Conservation (phyloP, 2,329 filamentous ascomycete species). For the Tolypocladium paradoxum region DNA sequence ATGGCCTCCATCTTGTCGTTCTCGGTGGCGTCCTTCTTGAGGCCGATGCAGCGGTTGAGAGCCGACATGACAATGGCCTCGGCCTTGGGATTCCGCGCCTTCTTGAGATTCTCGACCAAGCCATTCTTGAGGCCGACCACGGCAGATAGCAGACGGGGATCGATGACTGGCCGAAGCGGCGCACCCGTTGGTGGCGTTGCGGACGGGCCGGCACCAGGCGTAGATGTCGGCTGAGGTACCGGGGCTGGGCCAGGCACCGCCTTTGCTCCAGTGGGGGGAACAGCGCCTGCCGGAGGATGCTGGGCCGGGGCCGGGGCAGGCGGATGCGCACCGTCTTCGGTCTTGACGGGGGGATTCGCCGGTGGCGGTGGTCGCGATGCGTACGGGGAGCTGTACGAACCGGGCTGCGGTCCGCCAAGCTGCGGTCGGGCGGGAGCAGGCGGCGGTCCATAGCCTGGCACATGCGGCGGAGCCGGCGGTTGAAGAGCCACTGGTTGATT, state of each 20-base stretch:
- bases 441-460: constrained; percentile 23
- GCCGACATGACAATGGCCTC: constrained; percentile 42
- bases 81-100: constrained; percentile 28
- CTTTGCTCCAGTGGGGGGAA: background rate
- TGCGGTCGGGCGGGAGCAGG: constrained; percentile 24
- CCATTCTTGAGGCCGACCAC: constrained; percentile 36
- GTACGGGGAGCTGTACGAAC: constrained; percentile 26
- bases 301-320: background rate
- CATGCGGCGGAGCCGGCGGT: constrained; percentile 21
- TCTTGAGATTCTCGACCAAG: constrained; percentile 33
- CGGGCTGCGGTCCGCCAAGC: constrained; percentile 18
- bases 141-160: constrained; percentile 30
- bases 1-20: constrained; percentile 36
- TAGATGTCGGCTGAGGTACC: constrained; percentile 4
- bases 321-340: constrained; percentile 13
- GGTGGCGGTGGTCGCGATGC: constrained; percentile 21
- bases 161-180: constrained; percentile 27
- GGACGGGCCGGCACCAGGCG: constrained; percentile 7
- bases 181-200: constrained; percentile 14
- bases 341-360: constrained; percentile 15
- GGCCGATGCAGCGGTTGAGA: constrained; percentile 38
- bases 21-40: constrained; percentile 32
- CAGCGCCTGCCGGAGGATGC: constrained; percentile 2
- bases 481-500: constrained; percentile 14
- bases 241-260: constrained; percentile 5